phyloP scores from a whole-genome alignment of 2,329 filamentous ascomycete species.

The Sclerotinia nivalis region DNA sequence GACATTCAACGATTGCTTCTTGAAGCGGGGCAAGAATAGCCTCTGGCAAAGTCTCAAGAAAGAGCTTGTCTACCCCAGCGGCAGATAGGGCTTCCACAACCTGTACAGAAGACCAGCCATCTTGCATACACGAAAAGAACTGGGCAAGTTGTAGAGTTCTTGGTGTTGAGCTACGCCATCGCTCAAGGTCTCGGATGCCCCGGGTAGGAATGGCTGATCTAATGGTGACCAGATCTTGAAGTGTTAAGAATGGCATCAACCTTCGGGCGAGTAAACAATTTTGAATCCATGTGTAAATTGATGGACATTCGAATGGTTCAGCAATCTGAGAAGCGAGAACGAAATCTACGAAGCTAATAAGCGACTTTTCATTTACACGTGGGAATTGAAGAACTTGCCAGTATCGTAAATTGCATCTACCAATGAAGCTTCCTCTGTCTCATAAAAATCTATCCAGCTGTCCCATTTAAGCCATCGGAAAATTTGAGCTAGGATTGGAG shows the following conservation, averaged over 20 bases:
- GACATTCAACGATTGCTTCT: conserved; percentile 82
- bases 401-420: conserved; percentile 58
- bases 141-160: conserved; percentile 69
- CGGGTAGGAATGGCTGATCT: conserved; percentile 30
- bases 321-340: conserved; percentile 39
- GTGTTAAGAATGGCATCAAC: conserved; percentile 49
- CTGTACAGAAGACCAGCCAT: conserved; percentile 55
- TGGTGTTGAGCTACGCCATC: conserved; percentile 49
- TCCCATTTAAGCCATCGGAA: conserved; percentile 78
- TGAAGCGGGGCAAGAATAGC: conserved; percentile 77
- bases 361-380: not conserved
- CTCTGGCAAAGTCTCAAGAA: conserved; percentile 84
- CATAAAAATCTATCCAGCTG: conserved; percentile 62
- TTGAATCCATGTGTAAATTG: conserved; percentile 58
- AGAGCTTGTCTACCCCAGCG: conserved; percentile 63
- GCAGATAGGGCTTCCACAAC: conserved; percentile 74
- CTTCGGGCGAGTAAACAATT: conserved; percentile 41
- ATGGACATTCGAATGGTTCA: conserved; percentile 58
- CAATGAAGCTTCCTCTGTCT: conserved; percentile 57
- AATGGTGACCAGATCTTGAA: conserved; percentile 50
- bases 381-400: conserved; percentile 39
- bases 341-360: conserved; percentile 24
- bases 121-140: conserved; percentile 61
- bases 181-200: conserved; percentile 28
- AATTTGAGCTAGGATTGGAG: conserved; percentile 78